phyloP scores from a whole-genome alignment of 2,329 filamentous ascomycete genomes.

The Lachnellula cervina region DNA sequence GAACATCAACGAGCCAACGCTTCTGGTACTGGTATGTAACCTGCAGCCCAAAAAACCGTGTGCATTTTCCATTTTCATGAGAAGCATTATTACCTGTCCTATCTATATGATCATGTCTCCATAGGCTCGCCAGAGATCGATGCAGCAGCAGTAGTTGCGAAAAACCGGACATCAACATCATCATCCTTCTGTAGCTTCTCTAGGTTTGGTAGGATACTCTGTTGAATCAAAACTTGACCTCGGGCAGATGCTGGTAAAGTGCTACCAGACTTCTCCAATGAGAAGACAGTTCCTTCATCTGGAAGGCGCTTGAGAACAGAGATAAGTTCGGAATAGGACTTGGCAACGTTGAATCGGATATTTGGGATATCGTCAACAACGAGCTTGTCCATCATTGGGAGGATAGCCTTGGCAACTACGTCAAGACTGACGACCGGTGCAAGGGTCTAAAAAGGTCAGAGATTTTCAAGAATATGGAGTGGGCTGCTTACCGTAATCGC shows the following conservation, averaged over 20 bases:
- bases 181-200: slow-evolving; percentile 96
- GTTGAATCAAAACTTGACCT: slow-evolving; percentile 75
- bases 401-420: slow-evolving; percentile 86
- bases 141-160: slow-evolving; percentile 81
- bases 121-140: slow-evolving; percentile 45
- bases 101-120: slow-evolving; percentile 44
- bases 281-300: slow-evolving; percentile 78
- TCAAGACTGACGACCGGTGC: slow-evolving; percentile 88
- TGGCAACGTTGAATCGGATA: slow-evolving; percentile 98
- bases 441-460: slow-evolving; percentile 63
- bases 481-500: slow-evolving; percentile 80
- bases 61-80: slow-evolving; percentile 19
- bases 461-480: background rate
- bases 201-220: slow-evolving; percentile 81
- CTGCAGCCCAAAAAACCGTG: slow-evolving; percentile 19
- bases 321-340: slow-evolving; percentile 89
- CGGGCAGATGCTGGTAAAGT: slow-evolving; percentile 59
- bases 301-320: slow-evolving; percentile 88
- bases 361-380: slow-evolving; percentile 94
- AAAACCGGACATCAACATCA: slow-evolving; percentile 97
- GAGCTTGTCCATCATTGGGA: slow-evolving; percentile 94
- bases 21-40: slow-evolving; percentile 20
- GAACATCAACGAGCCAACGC: slow-evolving; percentile 26
- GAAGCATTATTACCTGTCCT: slow-evolving; percentile 18
- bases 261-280: slow-evolving; percentile 73